A percentile compares a stretch with the other conserved stretches of the same genome.
Evolutionary conservation across 2,329 filamentous ascomycete species (phyloP).

Genomic region (Aureobasidium subglaciale): DNA sequence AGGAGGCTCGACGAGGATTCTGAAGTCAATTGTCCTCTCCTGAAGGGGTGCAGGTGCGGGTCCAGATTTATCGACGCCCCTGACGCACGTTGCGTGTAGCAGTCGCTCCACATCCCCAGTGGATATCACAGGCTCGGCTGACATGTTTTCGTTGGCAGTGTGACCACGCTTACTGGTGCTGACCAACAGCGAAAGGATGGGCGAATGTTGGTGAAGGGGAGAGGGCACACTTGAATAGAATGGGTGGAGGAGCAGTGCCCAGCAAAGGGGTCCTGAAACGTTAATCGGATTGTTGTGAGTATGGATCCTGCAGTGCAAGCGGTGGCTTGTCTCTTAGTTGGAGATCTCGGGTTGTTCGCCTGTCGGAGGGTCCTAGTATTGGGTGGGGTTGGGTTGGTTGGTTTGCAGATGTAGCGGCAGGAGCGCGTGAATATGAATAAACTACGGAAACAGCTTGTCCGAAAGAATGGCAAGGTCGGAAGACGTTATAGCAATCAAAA

Average conservation of each 20-base stretch:
- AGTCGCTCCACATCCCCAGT: conserved; percentile 10
- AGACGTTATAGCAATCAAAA: conserved; percentile 12
- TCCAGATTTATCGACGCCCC: conserved; percentile 2
- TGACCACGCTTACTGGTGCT: conserved; percentile 10
- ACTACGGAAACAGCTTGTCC: background rate
- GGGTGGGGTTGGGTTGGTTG: conserved; percentile 1
- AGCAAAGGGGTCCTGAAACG: conserved; percentile 6
- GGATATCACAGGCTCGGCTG: conserved; percentile 6
- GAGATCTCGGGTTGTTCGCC: background rate
- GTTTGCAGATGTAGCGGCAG: background rate
- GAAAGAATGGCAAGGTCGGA: conserved; percentile 12
- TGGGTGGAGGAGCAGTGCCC: background rate
- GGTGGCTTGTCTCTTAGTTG: conserved; percentile 8
- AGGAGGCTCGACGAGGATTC: conserved; percentile 6
- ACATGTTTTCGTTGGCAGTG: conserved; percentile 8
- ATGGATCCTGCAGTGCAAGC: conserved; percentile 6
- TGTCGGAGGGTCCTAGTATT: background rate
- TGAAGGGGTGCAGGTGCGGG: conserved; percentile 12
- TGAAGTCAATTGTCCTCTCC: conserved; percentile 12
- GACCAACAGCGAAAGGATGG: conserved; percentile 1
- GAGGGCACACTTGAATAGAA: background rate
- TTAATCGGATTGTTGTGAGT: background rate
- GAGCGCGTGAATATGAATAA: conserved; percentile 5
- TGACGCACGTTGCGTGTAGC: conserved; percentile 11
- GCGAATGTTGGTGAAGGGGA: background rate